A percentile compares a stretch with the other conserved stretches of the same genome.
phyloP scores from a whole-genome alignment of 2,329 filamentous ascomycete genomes.

The Calonectria pseudoreteaudii region DNA sequence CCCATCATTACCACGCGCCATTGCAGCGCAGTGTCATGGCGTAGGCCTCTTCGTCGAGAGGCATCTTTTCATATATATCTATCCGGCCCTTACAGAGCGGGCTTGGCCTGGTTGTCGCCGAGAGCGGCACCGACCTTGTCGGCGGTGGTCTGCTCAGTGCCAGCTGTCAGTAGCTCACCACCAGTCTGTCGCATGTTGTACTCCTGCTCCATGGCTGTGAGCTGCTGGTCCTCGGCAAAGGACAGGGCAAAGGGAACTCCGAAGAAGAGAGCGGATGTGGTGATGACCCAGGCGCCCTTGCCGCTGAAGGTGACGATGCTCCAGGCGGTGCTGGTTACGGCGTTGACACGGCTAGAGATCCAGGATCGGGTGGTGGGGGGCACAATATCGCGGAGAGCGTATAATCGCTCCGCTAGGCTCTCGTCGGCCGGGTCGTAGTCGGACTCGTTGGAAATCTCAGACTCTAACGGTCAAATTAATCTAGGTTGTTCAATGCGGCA shows the following conservation, averaged over 20 bases:
- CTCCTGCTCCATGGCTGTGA: constrained; percentile 97
- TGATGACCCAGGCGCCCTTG: constrained; percentile 90
- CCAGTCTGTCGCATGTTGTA: constrained; percentile 95
- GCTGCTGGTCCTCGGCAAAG: constrained; percentile 95
- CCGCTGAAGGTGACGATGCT: constrained; percentile 78
- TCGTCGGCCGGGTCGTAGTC: constrained; percentile 72
- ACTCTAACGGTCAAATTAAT: constrained; percentile 67
- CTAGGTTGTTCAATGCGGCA: constrained; percentile 9
- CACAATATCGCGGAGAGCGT: constrained; percentile 80
- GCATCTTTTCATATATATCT: constrained; percentile 19
- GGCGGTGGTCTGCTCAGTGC: constrained; percentile 57
- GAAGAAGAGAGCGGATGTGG: constrained; percentile 87
- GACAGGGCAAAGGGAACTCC: constrained; percentile 95
- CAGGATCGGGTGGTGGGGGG: constrained; percentile 78
- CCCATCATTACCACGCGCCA: constrained; percentile 35
- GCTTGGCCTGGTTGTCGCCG: constrained; percentile 59
- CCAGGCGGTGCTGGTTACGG: constrained; percentile 62
- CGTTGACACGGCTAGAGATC: constrained; percentile 71
- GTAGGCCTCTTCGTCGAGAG: constrained; percentile 22
- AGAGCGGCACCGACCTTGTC: constrained; percentile 63
- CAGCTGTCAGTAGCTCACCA: constrained; percentile 74
- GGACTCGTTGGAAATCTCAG: constrained; percentile 85
- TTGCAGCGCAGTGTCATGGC: constrained; percentile 30
- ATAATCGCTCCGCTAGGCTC: constrained; percentile 75
- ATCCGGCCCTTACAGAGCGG: constrained; percentile 59